Evolutionary conservation across 139 green algal species (phyloP), one percentile per base, ranked within the genome.

Genomic region (Chlorella sp.): DNA sequence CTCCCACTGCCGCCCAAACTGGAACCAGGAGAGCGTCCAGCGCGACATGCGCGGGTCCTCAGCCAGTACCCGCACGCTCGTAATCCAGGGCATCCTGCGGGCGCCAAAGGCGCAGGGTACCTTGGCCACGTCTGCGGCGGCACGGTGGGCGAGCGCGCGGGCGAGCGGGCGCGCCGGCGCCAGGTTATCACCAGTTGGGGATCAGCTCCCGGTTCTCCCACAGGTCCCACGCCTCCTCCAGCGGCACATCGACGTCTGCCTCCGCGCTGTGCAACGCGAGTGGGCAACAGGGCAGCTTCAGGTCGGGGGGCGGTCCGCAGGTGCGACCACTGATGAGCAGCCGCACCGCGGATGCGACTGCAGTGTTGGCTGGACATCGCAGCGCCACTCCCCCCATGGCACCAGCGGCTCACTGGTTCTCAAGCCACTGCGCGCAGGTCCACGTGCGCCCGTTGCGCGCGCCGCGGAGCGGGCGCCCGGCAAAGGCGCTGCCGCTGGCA

Each of bases 31-130:
- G 2, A 98, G 82, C 7, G 83, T 93, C 94, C 94, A 98, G 27
- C 84, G 74, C 0, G 90, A 96, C 41, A 96, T 50, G 5, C 78
- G 75, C 0, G 80, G 78, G 77, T 97, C 89, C 15, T 92, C 80
- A 0, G 86, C 75, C 31, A 86, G 65, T 3, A 93, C 82, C 79
- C 89, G 76, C 40, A 67, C 92, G n/a, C 71, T 87, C 8, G 83
- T 85, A 45, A 97, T 97, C 93, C 93, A 97, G 2, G 92, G 91
- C 93, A 97, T 97, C 93, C n/a, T n/a, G n/a, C n/a, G n/a, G n/a
- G n/a, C n/a, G n/a, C n/a, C n/a, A n/a, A n/a, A n/a, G n/a, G n/a
- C n/a, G n/a, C n/a, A n/a, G n/a, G n/a, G n/a, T n/a, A n/a, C n/a
- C n/a, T n/a, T n/a, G n/a, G n/a, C n/a, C n/a, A n/a, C n/a, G n/a